A percentile compares a stretch with the other conserved stretches of the same genome.
These are phyloP conservation scores for Scheffersomyces titani DNA, from an alignment of 1,139 yeast species.

Conservation along the genomic window DNA sequence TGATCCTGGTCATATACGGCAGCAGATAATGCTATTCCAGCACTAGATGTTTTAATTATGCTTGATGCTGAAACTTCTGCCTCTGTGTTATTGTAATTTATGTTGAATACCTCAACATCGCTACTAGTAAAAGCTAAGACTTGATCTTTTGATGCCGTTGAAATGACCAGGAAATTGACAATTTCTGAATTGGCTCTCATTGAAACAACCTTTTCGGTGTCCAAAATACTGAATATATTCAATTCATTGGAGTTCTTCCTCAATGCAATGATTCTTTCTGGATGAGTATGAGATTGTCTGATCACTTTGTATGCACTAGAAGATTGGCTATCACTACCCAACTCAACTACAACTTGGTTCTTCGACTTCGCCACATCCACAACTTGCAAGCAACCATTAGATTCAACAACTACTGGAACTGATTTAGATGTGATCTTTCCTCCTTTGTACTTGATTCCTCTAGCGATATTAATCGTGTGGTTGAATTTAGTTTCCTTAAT, in stretches of 20 bases:
- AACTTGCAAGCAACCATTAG: slow-evolving; percentile 5
- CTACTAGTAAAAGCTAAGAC: slow-evolving; percentile 27
- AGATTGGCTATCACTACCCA: neutral
- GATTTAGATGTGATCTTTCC: slow-evolving; percentile 7
- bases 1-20: slow-evolving; percentile 10
- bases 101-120: slow-evolving; percentile 34
- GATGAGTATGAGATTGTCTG: slow-evolving; percentile 6
- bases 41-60: slow-evolving; percentile 7
- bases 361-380: slow-evolving; percentile 14
- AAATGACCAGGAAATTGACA: neutral
- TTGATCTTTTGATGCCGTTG: slow-evolving; percentile 9
- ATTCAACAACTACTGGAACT: slow-evolving; percentile 10
- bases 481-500: slow-evolving; percentile 16
- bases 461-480: slow-evolving; percentile 9
- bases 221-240: neutral
- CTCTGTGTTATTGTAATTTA: slow-evolving; percentile 17
- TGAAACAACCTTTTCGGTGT: neutral
- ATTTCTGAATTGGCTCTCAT: neutral
- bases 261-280: slow-evolving; percentile 4
- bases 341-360: slow-evolving; percentile 2
- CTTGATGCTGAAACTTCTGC: slow-evolving; percentile 10
- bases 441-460: slow-evolving; percentile 9
- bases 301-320: slow-evolving; percentile 1
- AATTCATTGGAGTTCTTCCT: neutral
- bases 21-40: slow-evolving; percentile 12